phyloP scores from a whole-genome alignment of 768 basidiomycete genomes.

The Panaeolus papilionaceus region DNA sequence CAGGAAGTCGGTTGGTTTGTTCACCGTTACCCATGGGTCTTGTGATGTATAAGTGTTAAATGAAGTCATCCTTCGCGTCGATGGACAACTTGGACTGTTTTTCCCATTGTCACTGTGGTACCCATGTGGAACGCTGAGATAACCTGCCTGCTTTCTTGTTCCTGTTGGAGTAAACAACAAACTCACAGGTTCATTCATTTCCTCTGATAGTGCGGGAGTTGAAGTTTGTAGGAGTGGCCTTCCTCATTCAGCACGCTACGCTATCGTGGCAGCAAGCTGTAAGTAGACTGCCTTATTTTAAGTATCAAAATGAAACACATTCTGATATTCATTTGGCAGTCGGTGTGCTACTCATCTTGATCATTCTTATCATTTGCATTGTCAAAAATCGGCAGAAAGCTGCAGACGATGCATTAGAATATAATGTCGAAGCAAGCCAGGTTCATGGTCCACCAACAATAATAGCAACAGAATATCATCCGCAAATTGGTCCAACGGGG shows the following conservation, averaged over 20 bases:
- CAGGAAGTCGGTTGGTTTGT: not conserved
- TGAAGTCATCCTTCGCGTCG: not conserved
- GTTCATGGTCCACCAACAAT: slow-evolving; percentile 37
- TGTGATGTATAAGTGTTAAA: not conserved
- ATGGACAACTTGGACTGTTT: not conserved
- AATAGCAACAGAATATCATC: slow-evolving; percentile 35
- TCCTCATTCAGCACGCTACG: slow-evolving; percentile 1
- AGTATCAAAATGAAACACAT: slow-evolving; percentile 3
- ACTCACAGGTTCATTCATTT: slow-evolving; percentile 5
- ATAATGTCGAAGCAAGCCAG: slow-evolving; percentile 39
- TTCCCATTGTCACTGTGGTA: not conserved
- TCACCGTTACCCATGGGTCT: not conserved
- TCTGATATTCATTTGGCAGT: slow-evolving; percentile 22
- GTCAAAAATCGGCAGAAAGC: slow-evolving; percentile 26
- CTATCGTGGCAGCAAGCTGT: slow-evolving; percentile 12
- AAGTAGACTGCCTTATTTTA: not conserved
- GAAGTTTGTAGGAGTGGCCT: not conserved
- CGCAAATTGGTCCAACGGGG: slow-evolving; percentile 31
- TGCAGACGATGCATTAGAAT: slow-evolving; percentile 27
- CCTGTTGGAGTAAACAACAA: slow-evolving; percentile 3
- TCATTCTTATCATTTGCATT: slow-evolving; percentile 6
- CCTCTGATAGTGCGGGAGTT: slow-evolving; percentile 7
- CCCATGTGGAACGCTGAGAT: slow-evolving; percentile 1
- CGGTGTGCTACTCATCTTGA: slow-evolving; percentile 26
- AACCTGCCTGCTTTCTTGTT: slow-evolving; percentile 7